Base-by-base conservation (phyloP, 192 early-diverging fungal species). In the Podochytrium sp. region DNA sequence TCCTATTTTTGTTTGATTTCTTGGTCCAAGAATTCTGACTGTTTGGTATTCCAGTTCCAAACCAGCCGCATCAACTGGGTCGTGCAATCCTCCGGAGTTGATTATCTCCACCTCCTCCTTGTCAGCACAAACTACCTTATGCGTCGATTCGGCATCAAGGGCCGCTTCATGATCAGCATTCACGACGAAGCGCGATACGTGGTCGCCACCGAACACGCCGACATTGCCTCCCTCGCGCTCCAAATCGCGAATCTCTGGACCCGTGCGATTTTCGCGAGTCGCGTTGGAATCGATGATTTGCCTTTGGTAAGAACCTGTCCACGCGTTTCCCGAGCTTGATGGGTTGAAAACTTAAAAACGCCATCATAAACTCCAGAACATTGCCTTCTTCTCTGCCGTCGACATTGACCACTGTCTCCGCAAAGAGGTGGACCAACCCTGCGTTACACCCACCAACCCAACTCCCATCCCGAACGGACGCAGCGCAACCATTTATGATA, bases 51-150 rank as follows among this genome's bases (percentile, higher is more conserved):
- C 32, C 78, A 90, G 63, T 98, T 89, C 76, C 81, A 94, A 83
- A 94, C 94, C 0, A 94, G 91, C 37, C 86, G 96, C 18, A 83
- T 98, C 43, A 99, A 99, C 77, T 99, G 97, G 97, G 95, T 93
- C 1, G 96, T 99, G 3, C 97, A 99, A 79, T 96, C 95, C 27
- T 98, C 96, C 1, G 97, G 96, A 23, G 97, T 97, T 30, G 97
- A 99, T 70, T 99, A 99, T 74, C 79, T 99, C 7, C 97, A 99
- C 75, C 78, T 99, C 59, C 80, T 99, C 10, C 78, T 99, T 16
- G 93, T 93, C 0, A 90, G 92, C 5, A 94, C 96, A 91, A 75
- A 86, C 43, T 94, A 97, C 73, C 73, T 99, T 65, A 87, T 92
- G 37, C 78, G 89, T 20, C 83, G 89, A 47, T 88, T 97, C 71